Conservation (phyloP, 208 protist genomes). For the Wallacemonas sp. region DNA sequence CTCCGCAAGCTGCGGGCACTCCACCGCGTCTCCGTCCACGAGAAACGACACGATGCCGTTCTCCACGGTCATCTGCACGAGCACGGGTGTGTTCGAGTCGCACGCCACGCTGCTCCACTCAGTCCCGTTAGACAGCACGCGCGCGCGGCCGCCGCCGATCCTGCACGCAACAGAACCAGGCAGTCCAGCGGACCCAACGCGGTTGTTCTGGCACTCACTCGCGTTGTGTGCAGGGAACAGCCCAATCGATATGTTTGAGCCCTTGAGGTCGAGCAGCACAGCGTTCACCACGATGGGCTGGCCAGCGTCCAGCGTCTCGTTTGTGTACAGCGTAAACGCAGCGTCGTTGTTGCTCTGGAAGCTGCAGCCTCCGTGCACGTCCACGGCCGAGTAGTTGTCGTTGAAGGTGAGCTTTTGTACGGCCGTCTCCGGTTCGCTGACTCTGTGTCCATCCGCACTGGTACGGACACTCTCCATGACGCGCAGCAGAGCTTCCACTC, state of each 20-base stretch:
- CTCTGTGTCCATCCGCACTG: no score
- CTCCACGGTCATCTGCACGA: not conserved
- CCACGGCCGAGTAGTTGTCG: not conserved
- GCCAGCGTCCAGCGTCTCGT: not conserved
- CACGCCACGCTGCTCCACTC: not conserved
- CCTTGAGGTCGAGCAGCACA: not conserved
- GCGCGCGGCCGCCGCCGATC: not conserved
- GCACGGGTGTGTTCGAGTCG: not conserved
- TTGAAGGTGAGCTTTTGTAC: not conserved
- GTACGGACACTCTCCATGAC: no score
- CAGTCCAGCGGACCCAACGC: not conserved
- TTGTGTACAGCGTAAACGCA: no score
- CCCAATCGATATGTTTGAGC: conserved; percentile 1
- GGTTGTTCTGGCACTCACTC: not conserved
- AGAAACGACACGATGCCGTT: no score
- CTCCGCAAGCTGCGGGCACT: no score
- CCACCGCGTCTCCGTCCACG: no score
- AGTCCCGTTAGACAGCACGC: not conserved
- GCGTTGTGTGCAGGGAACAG: not conserved
- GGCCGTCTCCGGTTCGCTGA: no score
- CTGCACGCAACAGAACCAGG: no score
- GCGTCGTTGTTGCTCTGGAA: not conserved
- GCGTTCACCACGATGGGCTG: not conserved
- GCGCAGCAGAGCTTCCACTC: no score
- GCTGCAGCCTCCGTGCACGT: not conserved